Evolutionary conservation across 441 rosid genomes (phyloP), one percentile per base, ranked within the genome.

Genomic region (Pelargonium myrrhifolium): DNA sequence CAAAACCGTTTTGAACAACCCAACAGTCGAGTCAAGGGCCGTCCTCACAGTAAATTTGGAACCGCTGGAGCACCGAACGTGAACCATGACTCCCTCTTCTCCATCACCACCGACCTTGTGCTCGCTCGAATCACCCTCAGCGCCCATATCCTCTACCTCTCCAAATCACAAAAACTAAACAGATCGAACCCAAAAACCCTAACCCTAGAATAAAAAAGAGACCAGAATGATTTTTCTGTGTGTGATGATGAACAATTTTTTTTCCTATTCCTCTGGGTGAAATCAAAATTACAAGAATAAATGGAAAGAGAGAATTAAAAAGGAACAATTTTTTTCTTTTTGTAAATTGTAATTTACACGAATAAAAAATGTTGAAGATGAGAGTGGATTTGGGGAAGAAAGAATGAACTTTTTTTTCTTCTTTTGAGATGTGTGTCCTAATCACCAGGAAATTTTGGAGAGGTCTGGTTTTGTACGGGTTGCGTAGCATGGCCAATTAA

Each of bases 61-160:
- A 37, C 92, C 89, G 24, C 78, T 87, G 2, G 92, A 87, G 79
- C 87, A 85, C 68, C 89, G 78, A 65, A 87, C 64, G 74, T 83
- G 79, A 69, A 87, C 81, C 67, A 68, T 53, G 39, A 85, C 85
- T 11, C 68, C 73, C 6, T 53, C 79, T 24, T 70, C 82, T 28
- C 66, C 78, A 37, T 26, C 79, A 20, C 77, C 63, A 31, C 64
- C 73, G 65, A 66, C 62, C 43, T 56, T 76, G 0, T 78, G 71
- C 75, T 82, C 84, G 72, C 76, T 81, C 74, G 86, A 84, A 82
- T 84, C 84, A 22, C 77, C 82, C 71, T 84, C 87, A 40, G 77
- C 84, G 51, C 39, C 39, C 39, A 35, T 35, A 35, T 35, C 39
- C 39, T 35, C 35, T 31, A 31, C 6, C 35, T 31, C 87, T 85